phyloP scores from a whole-genome alignment of 139 green algal species.

The Chlorella ohadii region DNA sequence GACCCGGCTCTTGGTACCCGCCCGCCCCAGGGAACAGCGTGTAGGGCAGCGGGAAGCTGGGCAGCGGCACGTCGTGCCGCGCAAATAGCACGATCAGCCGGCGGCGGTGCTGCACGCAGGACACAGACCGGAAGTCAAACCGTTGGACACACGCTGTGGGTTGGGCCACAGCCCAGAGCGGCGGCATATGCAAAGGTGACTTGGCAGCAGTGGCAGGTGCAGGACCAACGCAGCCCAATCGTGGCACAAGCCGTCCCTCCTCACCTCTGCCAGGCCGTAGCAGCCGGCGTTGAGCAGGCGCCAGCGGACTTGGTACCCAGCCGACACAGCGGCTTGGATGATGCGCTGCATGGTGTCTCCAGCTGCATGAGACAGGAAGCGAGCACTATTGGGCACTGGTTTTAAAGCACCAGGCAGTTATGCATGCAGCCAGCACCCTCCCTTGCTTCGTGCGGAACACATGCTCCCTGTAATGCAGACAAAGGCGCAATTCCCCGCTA shows the following conservation, averaged over 20 bases:
- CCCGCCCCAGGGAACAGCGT: neutral
- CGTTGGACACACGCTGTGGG: too few relatives aligned
- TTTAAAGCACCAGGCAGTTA: neutral
- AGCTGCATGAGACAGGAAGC: neutral
- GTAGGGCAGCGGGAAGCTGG: neutral
- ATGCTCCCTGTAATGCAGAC: too few relatives aligned
- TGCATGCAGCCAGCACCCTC: too few relatives aligned
- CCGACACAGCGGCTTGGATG: neutral
- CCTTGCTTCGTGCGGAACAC: too few relatives aligned
- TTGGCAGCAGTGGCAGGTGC: too few relatives aligned
- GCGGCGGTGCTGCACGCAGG: neutral
- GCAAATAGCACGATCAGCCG: neutral
- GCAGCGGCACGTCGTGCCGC: neutral
- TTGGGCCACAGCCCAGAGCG: too few relatives aligned
- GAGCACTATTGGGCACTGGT: neutral
- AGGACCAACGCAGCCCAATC: too few relatives aligned
- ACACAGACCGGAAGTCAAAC: too few relatives aligned
- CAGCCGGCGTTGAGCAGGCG: slow-evolving; percentile 21
- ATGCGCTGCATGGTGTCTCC: slow-evolving; percentile 14
- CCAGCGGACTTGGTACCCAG: neutral
- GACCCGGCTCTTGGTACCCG: neutral
- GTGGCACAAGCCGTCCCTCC: neutral
- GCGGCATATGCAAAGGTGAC: too few relatives aligned
- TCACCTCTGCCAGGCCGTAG: neutral
- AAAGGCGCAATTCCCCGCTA: too few relatives aligned